phyloP scores from a whole-genome alignment of 306 rosid genomes.

The Trifolium repens region DNA sequence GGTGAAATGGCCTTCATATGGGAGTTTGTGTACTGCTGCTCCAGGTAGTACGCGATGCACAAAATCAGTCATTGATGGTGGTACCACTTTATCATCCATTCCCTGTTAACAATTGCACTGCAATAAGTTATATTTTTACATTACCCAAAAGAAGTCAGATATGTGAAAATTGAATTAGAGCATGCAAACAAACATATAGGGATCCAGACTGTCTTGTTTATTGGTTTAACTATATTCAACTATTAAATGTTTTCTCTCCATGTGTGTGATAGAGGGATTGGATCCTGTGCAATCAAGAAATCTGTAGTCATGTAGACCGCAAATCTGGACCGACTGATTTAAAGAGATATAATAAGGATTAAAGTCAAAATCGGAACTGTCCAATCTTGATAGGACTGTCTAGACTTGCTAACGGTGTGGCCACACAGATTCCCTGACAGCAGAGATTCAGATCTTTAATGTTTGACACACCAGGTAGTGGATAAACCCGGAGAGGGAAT shows the following conservation, averaged over 20 bases:
- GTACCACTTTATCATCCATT: conserved; percentile 93
- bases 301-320: not conserved
- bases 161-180: conserved; percentile 31
- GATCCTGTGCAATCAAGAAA: no score
- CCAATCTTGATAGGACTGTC: not conserved
- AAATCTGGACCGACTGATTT: not conserved
- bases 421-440: not conserved
- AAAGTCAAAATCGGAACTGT: not conserved
- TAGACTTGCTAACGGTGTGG: not conserved
- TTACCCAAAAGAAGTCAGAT: not conserved
- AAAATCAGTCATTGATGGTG: conserved; percentile 93
- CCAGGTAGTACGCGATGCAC: conserved; percentile 93
- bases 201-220: not conserved
- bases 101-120: conserved; percentile 70
- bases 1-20: conserved; percentile 96
- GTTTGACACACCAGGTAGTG: not conserved
- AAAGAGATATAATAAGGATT: not conserved
- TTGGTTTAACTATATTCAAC: conserved; percentile 23
- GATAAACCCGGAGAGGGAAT: not conserved
- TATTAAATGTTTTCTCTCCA: not conserved
- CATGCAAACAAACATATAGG: not conserved
- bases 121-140: conserved; percentile 26
- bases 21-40: conserved; percentile 95
- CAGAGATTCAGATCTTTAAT: not conserved
- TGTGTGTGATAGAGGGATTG: not conserved